Conservation (phyloP, 257 asterid genomes). For the Eucommia ulmoides region DNA sequence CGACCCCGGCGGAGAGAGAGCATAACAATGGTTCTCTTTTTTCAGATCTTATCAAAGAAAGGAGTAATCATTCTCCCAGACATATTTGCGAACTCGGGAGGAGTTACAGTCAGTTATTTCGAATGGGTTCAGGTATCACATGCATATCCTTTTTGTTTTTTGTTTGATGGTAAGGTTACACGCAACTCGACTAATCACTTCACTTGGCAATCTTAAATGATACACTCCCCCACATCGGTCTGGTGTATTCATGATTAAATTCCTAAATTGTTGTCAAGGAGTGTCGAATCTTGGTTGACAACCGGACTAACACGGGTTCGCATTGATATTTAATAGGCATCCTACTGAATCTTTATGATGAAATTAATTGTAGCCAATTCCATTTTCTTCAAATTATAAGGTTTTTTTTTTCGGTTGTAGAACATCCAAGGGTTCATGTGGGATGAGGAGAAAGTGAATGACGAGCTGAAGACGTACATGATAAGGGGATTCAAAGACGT, state of each 20-base stretch:
- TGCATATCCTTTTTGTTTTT: not conserved
- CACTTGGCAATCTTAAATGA: no score
- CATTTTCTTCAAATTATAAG: no score
- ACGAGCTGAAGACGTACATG: conserved; percentile 76
- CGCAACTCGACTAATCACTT: no score
- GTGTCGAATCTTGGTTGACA: no score
- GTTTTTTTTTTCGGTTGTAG: conserved; percentile 20
- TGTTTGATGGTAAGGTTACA: not conserved
- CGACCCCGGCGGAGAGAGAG: no score
- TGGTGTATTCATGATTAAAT: no score
- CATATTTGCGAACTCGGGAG: conserved; percentile 74
- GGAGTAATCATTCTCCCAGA: conserved; percentile 79
- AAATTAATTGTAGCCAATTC: no score
- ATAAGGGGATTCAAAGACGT: conserved; percentile 55
- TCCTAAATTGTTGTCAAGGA: no score
- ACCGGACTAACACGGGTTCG: no score
- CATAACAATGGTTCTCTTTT: not conserved
- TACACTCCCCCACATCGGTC: no score
- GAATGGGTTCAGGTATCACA: conserved; percentile 84
- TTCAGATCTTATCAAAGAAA: conserved; percentile 60
- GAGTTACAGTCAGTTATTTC: conserved; percentile 74
- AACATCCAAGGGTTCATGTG: conserved; percentile 98
- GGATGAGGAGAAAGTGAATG: conserved; percentile 84
- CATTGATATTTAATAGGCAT: no score
- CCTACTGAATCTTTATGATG: no score